Base-by-base conservation (phyloP, 1,284 basidiomycete species). In the Neolentinus lepideus region DNA sequence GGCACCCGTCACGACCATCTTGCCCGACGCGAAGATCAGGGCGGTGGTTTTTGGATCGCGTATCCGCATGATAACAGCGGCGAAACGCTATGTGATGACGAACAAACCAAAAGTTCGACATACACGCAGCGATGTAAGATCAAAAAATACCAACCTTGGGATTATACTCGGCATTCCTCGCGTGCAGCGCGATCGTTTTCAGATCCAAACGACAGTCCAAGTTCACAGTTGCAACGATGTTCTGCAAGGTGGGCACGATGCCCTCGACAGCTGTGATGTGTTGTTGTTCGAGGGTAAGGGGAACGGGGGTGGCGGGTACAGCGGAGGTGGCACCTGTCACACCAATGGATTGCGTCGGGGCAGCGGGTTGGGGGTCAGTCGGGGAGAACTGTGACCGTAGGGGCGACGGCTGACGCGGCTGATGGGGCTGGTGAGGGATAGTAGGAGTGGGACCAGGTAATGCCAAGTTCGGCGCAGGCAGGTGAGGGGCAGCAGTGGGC, bases 41-140 rank as follows among this genome's bases (percentile, higher is more conserved):
- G 97, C 97, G 43, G 97, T 99, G 57, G 97, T 99, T 81, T 99
- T 99, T 57, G 97, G 97, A 67, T 99, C 96, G 65, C 97, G 94
- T 69, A 99, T 99, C 75, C 97, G 93, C 97, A 99, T 99, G 75
- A 99, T 99, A 62, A 99, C 97, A 59, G 97, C 97, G 62, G 97
- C 97, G 77, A 99, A 99, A 88, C 97, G 95, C 94, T 98, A 81
- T 56, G 71, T 71, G 64, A 72, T 74, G 77, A 75, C 77, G 73
- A 76, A 75, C 76, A 75, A 74, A 43, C 16, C 12, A 79, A 71
- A 66, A 80, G 79, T 78, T 83, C 80, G 83, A 79, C 76, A 76
- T 81, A 78, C 76, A 77, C 70, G 72, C 65, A 64, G 70, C 69
- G 67, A 69, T 70, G 63, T 4, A 6, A 61, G 57, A 67, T 70